phyloP scores from a whole-genome alignment of 768 basidiomycete species.

The Termitomyces sp. region DNA sequence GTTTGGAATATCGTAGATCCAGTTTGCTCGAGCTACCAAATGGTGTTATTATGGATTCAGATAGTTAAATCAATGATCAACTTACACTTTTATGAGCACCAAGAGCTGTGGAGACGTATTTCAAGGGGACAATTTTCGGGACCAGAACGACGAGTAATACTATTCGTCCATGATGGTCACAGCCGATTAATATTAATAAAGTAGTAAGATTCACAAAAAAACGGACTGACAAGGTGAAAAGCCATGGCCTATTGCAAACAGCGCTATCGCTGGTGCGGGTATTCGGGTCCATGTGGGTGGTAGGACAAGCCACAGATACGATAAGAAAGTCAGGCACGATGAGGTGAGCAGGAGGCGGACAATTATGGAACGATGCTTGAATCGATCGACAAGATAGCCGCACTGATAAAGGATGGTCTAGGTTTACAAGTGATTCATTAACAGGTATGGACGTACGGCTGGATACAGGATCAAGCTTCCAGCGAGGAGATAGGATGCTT shows the following conservation, averaged over 20 bases:
- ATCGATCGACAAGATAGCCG: constrained; percentile 59
- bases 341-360: constrained; percentile 53
- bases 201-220: neutral
- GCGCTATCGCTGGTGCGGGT: constrained; percentile 54
- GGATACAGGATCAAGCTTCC: constrained; percentile 71
- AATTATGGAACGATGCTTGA: constrained; percentile 52
- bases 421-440: neutral
- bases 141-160: constrained; percentile 73
- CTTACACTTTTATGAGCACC: constrained; percentile 76
- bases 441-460: constrained; percentile 35
- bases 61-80: constrained; percentile 2
- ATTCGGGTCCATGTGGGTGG: constrained; percentile 52
- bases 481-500: constrained; percentile 66
- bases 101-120: constrained; percentile 73
- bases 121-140: constrained; percentile 60
- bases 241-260: constrained; percentile 66
- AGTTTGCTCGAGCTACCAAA: constrained; percentile 65
- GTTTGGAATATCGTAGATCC: constrained; percentile 72
- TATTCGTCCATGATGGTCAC: constrained; percentile 16
- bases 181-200: constrained; percentile 7
- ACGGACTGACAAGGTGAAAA: constrained; percentile 57
- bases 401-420: constrained; percentile 29
- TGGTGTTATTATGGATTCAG: neutral
- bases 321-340: constrained; percentile 51
- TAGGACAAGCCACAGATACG: constrained; percentile 62